These are phyloP conservation scores for Plasmodium cynomolgi DNA, from an alignment of 169 alveolate genomes.

Conservation along the genomic window DNA sequence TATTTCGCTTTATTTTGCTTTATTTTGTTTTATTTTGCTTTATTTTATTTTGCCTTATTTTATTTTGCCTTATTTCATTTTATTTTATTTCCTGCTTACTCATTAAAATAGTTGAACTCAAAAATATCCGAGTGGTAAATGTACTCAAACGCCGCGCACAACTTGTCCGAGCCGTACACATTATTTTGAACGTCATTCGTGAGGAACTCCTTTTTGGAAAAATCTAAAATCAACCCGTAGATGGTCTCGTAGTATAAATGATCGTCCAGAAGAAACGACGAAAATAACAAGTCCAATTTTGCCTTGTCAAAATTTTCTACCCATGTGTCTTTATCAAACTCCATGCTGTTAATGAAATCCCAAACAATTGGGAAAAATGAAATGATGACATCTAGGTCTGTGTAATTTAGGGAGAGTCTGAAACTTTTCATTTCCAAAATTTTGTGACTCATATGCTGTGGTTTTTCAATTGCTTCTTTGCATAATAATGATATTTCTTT, in stretches of 20 bases:
- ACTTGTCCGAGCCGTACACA: slow-evolving; percentile 32
- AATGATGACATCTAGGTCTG: slow-evolving; percentile 59
- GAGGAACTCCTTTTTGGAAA: slow-evolving; percentile 38
- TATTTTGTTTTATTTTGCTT: too few relatives aligned
- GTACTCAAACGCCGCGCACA: slow-evolving; percentile 51
- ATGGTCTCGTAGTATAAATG: slow-evolving; percentile 63
- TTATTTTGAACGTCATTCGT: slow-evolving; percentile 25
- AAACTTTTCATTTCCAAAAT: slow-evolving; percentile 74
- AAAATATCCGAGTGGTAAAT: slow-evolving; percentile 70
- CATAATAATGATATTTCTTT: slow-evolving; percentile 64
- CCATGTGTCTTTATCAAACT: slow-evolving; percentile 71
- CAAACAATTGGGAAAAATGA: slow-evolving; percentile 52
- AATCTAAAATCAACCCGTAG: slow-evolving; percentile 46
- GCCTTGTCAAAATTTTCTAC: slow-evolving; percentile 28
- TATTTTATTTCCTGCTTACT: slow-evolving; percentile 24
- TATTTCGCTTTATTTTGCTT: too few relatives aligned
- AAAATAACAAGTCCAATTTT: slow-evolving; percentile 63
- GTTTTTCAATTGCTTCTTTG: slow-evolving; percentile 72
- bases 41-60: neutral
- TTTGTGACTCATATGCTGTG: slow-evolving; percentile 73
- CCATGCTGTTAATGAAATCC: slow-evolving; percentile 42
- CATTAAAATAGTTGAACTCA: slow-evolving; percentile 64
- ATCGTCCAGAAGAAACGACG: slow-evolving; percentile 55
- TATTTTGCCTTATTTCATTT: neutral
- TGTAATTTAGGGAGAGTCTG: slow-evolving; percentile 69